phyloP scores from a whole-genome alignment of 75 land plant genomes.

The Cupressus sempervirens region DNA sequence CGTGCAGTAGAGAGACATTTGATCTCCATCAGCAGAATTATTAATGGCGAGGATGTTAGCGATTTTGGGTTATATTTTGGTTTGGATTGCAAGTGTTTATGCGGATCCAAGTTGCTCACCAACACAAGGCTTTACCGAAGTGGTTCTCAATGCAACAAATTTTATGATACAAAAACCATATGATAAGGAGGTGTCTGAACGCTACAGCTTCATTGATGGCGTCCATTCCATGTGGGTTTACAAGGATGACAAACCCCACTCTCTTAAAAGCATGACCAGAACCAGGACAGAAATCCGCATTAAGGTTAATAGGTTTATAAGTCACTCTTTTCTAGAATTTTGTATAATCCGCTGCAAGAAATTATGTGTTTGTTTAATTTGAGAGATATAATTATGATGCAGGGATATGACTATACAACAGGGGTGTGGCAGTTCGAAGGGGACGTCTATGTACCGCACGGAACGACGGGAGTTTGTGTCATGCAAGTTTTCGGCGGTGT shows the following conservation, averaged over 20 bases:
- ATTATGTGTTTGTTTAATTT: background rate
- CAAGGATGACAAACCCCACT: too few species aligned
- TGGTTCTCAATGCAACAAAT: conserved; percentile 14
- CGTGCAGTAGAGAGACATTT: too few species aligned
- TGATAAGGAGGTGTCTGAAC: conserved; percentile 1
- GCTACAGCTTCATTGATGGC: conserved; percentile 14
- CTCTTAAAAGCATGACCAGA: too few species aligned
- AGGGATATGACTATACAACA: background rate
- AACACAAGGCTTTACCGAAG: conserved; percentile 25
- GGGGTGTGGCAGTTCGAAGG: conserved; percentile 35
- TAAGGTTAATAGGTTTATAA: too few species aligned
- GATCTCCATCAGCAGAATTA: too few species aligned
- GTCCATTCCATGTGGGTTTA: background rate
- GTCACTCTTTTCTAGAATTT: too few species aligned
- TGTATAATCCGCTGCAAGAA: background rate
- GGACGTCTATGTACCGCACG: conserved; percentile 21
- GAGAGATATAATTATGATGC: background rate
- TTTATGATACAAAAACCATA: conserved; percentile 25
- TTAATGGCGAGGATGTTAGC: too few species aligned
- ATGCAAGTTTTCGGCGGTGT: conserved; percentile 33
- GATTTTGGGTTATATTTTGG: too few species aligned
- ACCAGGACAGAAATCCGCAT: conserved; percentile 13
- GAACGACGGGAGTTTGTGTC: conserved; percentile 21
- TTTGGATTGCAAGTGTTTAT: too few species aligned
- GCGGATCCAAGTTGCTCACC: conserved; percentile 22